Percentiles rank a stretch among this genome's conserved stretches.
These are phyloP conservation scores for Insectozyma bohioensis DNA, from an alignment of 1,139 yeast genomes.

Conservation along the genomic window DNA sequence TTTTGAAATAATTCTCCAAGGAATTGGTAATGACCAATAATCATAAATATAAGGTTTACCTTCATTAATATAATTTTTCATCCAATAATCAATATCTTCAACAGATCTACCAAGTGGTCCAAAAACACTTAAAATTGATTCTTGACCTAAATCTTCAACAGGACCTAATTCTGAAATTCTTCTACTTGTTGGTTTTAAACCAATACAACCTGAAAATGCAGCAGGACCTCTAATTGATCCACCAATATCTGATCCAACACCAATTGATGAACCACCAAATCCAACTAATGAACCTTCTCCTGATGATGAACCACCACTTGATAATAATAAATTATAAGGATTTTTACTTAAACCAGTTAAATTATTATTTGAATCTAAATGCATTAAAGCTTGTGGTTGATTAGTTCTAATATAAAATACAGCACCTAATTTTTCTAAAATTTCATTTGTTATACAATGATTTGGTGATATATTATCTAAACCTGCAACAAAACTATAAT, in stretches of 20 bases:
- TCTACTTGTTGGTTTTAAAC: conserved; percentile 67
- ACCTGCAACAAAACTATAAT: conserved; percentile 61
- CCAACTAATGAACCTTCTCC: conserved; percentile 75
- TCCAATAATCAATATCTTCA: conserved; percentile 63
- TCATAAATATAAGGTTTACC: conserved; percentile 75
- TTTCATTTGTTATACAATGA: conserved; percentile 51
- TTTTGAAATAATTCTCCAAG: conserved; percentile 56
- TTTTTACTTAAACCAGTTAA: conserved; percentile 36
- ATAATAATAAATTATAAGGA: conserved; percentile 40
- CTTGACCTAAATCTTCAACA: conserved; percentile 57
- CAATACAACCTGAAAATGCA: conserved; percentile 65
- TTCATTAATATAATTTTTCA: conserved; percentile 53
- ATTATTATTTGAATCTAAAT: conserved; percentile 44
- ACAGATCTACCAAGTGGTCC: conserved; percentile 66
- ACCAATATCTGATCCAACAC: conserved; percentile 78
- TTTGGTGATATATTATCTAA: conserved; percentile 49
- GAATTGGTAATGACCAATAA: conserved; percentile 52
- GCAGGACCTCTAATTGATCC: conserved; percentile 80
- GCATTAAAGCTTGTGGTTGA: conserved; percentile 51
- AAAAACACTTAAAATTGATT: conserved; percentile 55
- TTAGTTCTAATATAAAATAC: conserved; percentile 54
- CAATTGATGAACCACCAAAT: conserved; percentile 64
- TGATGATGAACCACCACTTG: conserved; percentile 67
- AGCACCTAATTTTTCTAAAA: conserved; percentile 64
- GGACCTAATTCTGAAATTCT: conserved; percentile 56